phyloP scores from a whole-genome alignment of 352 stramenopile species.

The Phytophthora crassamura region DNA sequence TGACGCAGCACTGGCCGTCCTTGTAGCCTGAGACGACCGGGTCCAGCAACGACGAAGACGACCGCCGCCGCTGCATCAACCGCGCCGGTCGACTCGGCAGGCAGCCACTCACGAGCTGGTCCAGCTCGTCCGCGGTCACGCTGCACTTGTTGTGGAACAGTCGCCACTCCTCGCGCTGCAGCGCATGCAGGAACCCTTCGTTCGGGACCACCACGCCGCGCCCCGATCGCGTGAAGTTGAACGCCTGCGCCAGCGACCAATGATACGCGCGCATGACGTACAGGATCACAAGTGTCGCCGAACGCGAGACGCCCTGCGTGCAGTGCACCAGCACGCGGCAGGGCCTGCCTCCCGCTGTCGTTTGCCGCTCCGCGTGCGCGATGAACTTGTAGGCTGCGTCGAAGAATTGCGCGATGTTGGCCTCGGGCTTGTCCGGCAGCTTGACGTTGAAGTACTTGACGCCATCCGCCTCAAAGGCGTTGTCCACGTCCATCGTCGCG shows the following conservation, averaged over 20 bases:
- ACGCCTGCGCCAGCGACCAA: slow-evolving; percentile 68
- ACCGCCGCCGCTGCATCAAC: slow-evolving; percentile 23
- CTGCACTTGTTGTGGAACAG: slow-evolving; percentile 56
- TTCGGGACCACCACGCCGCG: slow-evolving; percentile 73
- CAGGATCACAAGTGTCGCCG: slow-evolving; percentile 69
- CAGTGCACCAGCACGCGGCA: slow-evolving; percentile 75
- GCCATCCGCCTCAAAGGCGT: slow-evolving; percentile 54
- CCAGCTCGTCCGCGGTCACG: slow-evolving; percentile 58
- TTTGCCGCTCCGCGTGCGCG: slow-evolving; percentile 27
- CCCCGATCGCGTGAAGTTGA: slow-evolving; percentile 54
- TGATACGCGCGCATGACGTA: slow-evolving; percentile 68
- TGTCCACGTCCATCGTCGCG: slow-evolving; percentile 60
- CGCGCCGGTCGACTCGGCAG: slow-evolving; percentile 39
- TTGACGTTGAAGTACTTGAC: slow-evolving; percentile 73
- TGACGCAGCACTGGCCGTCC: slow-evolving; percentile 30
- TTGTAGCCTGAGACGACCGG: slow-evolving; percentile 6
- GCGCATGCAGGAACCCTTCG: slow-evolving; percentile 57
- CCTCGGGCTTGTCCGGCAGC: slow-evolving; percentile 49
- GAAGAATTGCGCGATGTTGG: slow-evolving; percentile 57
- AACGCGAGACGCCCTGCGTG: slow-evolving; percentile 77
- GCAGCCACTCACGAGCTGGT: slow-evolving; percentile 50
- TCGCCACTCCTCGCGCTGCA: slow-evolving; percentile 56
- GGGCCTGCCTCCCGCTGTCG: slow-evolving; percentile 15
- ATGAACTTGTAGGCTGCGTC: slow-evolving; percentile 61
- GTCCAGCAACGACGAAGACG: slow-evolving; percentile 5